phyloP scores from a whole-genome alignment of 129 eudicot genomes.

The Flaveria linearis region DNA sequence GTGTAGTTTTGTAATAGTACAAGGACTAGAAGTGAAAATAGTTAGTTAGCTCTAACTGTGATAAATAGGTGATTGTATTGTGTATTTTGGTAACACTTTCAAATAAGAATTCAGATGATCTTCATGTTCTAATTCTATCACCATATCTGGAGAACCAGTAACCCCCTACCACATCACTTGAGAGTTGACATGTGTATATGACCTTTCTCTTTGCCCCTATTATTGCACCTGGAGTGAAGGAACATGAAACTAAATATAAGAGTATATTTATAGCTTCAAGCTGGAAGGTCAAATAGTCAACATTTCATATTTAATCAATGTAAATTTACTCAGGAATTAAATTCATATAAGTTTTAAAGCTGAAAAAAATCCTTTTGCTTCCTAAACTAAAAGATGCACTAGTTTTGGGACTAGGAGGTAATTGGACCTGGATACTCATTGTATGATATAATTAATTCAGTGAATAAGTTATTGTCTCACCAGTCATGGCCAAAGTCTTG shows the following conservation, averaged over 20 bases:
- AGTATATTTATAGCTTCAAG: not conserved
- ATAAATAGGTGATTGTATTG: too few species aligned
- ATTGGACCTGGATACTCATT: not conserved
- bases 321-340: not conserved
- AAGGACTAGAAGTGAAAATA: too few species aligned
- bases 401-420: not conserved
- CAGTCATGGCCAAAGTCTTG: slow-evolving; percentile 1
- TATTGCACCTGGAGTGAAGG: slow-evolving; percentile 14
- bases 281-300: not conserved
- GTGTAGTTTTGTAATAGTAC: too few species aligned
- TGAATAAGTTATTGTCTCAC: not conserved
- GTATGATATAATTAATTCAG: not conserved
- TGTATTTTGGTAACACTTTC: too few species aligned
- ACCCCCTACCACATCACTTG: slow-evolving; percentile 21
- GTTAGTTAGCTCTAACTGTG: too few species aligned
- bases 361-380: slow-evolving; percentile 6
- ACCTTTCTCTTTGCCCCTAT: slow-evolving; percentile 10
- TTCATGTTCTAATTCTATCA: too few species aligned
- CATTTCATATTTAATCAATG: not conserved
- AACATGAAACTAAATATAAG: slow-evolving; percentile 20
- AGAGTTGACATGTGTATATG: slow-evolving; percentile 29
- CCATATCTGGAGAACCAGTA: slow-evolving; percentile 12
- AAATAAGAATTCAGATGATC: too few species aligned
- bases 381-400: not conserved
- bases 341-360: not conserved